phyloP scores from a whole-genome alignment of 2,329 filamentous ascomycete genomes.

The Pestalotiopsis sp. region DNA sequence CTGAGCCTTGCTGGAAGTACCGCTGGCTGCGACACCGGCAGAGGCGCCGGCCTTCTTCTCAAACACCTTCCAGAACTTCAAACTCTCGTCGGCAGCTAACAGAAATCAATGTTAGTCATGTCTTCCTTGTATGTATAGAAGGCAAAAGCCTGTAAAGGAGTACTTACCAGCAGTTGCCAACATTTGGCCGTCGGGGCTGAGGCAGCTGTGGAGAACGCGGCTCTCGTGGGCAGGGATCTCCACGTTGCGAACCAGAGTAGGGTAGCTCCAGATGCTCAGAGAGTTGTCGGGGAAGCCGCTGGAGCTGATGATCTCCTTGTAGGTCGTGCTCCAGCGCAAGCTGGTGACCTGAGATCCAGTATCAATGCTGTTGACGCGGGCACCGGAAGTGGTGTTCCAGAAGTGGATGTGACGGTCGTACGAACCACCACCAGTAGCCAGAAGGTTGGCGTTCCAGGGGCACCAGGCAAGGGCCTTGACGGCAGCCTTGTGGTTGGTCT shows the following conservation, averaged over 20 bases:
- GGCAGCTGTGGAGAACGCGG: constrained; percentile 91
- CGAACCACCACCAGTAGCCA: constrained; percentile 93
- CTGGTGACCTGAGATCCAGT: constrained; percentile 97
- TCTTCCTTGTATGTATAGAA: not conserved
- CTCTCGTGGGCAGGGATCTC: constrained; percentile 98
- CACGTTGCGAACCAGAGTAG: constrained; percentile 92
- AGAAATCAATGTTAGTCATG: not conserved
- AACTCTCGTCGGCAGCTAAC: constrained; percentile 85
- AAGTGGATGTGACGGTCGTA: constrained; percentile 99
- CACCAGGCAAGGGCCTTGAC: constrained; percentile 99
- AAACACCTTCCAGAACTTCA: constrained; percentile 99
- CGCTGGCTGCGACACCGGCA: constrained; percentile 65
- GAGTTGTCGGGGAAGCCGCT: constrained; percentile 99
- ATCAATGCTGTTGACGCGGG: constrained; percentile 98
- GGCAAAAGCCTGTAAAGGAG: not conserved
- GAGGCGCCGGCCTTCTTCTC: constrained; percentile 90
- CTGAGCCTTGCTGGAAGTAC: constrained; percentile 76
- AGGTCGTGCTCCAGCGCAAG: constrained; percentile 93
- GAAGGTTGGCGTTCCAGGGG: constrained; percentile 96
- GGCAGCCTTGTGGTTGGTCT: constrained; percentile 98
- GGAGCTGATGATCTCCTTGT: constrained; percentile 97
- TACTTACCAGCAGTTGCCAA: constrained; percentile 82
- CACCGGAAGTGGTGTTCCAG: constrained; percentile 98
- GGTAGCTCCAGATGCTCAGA: constrained; percentile 98
- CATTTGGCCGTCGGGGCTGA: constrained; percentile 98